phyloP scores from a whole-genome alignment of 1,284 basidiomycete genomes.

The Ganoderma meredithae region DNA sequence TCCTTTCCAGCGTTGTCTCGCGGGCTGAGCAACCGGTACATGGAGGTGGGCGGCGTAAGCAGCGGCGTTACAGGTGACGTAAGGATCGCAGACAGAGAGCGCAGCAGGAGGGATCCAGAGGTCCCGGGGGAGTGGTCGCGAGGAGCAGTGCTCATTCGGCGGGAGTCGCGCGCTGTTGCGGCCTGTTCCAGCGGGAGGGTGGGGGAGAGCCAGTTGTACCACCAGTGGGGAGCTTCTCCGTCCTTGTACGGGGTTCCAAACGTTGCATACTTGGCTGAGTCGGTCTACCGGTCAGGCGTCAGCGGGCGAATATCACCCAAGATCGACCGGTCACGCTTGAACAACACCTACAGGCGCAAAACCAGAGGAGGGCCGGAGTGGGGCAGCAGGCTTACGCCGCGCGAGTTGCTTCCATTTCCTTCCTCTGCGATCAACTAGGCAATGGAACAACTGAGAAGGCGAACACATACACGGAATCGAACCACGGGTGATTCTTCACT shows the following conservation, averaged over 20 bases:
- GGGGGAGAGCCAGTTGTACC: slow-evolving; percentile 27
- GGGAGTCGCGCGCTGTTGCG: neutral
- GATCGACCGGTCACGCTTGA: neutral
- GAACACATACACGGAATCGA: slow-evolving; percentile 31
- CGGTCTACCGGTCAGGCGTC: slow-evolving; percentile 1
- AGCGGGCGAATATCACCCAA: neutral
- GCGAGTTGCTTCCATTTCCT: slow-evolving; percentile 26
- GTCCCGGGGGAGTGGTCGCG: neutral
- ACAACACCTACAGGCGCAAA: slow-evolving; percentile 18
- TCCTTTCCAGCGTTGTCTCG: neutral
- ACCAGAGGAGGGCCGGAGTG: slow-evolving; percentile 1
- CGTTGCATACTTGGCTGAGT: slow-evolving; percentile 9
- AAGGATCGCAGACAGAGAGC: slow-evolving; percentile 22
- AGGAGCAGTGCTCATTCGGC: neutral
- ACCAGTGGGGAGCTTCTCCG: slow-evolving; percentile 20
- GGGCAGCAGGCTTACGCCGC: slow-evolving; percentile 9
- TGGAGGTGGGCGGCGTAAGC: slow-evolving; percentile 9
- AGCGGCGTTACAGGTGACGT: slow-evolving; percentile 16
- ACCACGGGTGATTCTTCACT: slow-evolving; percentile 37
- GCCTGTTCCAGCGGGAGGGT: slow-evolving; percentile 7
- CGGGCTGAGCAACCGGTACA: neutral
- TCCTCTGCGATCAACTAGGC: neutral
- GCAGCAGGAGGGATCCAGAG: slow-evolving; percentile 9
- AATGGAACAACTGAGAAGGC: neutral
- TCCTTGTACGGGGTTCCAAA: slow-evolving; percentile 23